Percentiles rank a stretch among this genome's conserved stretches.
These are phyloP conservation scores for Pseudogymnoascus sp. DNA, from an alignment of 2,329 filamentous ascomycete genomes.

Conservation along the genomic window DNA sequence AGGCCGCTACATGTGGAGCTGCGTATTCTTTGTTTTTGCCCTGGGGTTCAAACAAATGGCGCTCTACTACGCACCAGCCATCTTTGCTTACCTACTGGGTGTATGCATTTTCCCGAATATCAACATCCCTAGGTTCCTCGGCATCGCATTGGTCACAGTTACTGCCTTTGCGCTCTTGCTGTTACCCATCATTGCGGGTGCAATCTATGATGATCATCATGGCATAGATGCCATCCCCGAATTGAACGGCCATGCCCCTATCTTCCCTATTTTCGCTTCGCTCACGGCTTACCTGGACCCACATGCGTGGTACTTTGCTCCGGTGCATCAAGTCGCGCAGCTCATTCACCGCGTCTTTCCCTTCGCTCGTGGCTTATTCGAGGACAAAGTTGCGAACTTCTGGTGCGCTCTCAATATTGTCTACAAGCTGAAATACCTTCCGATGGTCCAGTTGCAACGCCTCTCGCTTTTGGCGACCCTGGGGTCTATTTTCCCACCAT, in stretches of 20 bases:
- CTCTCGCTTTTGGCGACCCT: constrained; percentile 70
- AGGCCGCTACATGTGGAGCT: constrained; percentile 77
- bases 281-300: constrained; percentile 54
- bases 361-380: constrained; percentile 90
- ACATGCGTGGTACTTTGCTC: constrained; percentile 63
- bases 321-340: constrained; percentile 73
- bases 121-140: constrained; percentile 60
- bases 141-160: constrained; percentile 67
- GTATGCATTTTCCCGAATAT: constrained; percentile 72
- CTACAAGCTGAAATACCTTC: constrained; percentile 75
- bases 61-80: constrained; percentile 86
- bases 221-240: constrained; percentile 53
- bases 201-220: constrained; percentile 59
- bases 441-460: constrained; percentile 64
- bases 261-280: constrained; percentile 55
- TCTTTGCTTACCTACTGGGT: constrained; percentile 87
- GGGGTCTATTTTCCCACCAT: constrained; percentile 69
- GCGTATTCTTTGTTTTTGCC: constrained; percentile 86
- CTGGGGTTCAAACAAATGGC: constrained; percentile 99
- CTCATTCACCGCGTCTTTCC: constrained; percentile 90
- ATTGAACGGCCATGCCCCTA: constrained; percentile 49
- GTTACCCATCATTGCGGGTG: constrained; percentile 66
- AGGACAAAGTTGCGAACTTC: constrained; percentile 97
- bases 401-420: constrained; percentile 92
- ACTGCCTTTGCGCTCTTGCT: constrained; percentile 69